Conservation (phyloP, 352 stramenopile genomes). For the Pythium brachiatum region DNA sequence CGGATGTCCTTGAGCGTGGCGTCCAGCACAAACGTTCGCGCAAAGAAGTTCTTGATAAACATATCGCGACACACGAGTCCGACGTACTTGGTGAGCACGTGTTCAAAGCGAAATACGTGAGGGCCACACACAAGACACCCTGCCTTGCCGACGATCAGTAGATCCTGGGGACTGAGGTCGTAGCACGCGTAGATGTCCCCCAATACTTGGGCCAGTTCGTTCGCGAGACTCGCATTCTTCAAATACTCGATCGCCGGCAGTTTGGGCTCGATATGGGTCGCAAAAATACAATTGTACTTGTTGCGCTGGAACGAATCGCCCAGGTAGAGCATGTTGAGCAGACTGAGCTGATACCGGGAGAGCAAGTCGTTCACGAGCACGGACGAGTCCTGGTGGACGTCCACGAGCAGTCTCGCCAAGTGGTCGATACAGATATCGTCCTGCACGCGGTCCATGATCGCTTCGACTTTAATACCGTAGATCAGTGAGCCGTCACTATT, state of each 20-base stretch:
- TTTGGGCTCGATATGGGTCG: slow-evolving; percentile 95
- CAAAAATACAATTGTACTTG: slow-evolving; percentile 98
- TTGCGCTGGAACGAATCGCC: slow-evolving; percentile 94
- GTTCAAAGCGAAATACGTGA: slow-evolving; percentile 95
- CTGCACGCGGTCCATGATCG: slow-evolving; percentile 95
- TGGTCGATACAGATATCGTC: slow-evolving; percentile 97
- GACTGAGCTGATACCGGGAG: slow-evolving; percentile 93
- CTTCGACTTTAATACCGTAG: slow-evolving; percentile 91
- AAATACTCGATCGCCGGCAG: slow-evolving; percentile 95
- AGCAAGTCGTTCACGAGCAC: slow-evolving; percentile 95
- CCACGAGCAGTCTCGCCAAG: slow-evolving; percentile 94
- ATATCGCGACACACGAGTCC: slow-evolving; percentile 96
- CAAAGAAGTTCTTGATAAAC: slow-evolving; percentile 98
- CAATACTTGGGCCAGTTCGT: slow-evolving; percentile 95
- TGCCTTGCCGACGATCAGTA: slow-evolving; percentile 93
- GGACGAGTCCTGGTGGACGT: slow-evolving; percentile 96
- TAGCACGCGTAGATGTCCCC: slow-evolving; percentile 93
- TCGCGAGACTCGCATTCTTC: slow-evolving; percentile 92
- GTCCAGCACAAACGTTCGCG: slow-evolving; percentile 94
- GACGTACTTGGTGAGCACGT: slow-evolving; percentile 94
- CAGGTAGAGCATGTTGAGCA: slow-evolving; percentile 96
- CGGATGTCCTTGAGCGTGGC: slow-evolving; percentile 95
- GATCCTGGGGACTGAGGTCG: slow-evolving; percentile 94
- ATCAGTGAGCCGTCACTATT: slow-evolving; percentile 78
- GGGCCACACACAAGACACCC: slow-evolving; percentile 94